Base-by-base conservation (phyloP, 176 grass and related monocot species). In the Triticum urartu region DNA sequence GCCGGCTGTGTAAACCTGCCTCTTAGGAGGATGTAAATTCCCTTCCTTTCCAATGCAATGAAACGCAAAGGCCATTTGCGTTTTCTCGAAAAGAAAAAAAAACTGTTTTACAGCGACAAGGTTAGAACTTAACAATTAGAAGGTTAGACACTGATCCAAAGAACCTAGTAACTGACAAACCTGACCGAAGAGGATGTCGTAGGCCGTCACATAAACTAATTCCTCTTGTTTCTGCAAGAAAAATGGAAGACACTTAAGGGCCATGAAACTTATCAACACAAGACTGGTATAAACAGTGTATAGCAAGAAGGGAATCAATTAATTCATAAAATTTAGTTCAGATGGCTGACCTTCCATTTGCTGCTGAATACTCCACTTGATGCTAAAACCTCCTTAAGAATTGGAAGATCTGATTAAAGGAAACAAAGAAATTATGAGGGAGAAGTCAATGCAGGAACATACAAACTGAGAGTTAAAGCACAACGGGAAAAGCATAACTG, bases 121-220 rank as follows among this genome's bases (percentile, higher is more conserved):
- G 30, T 79, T 78, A 45, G 32, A 78, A 79, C 7, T 83, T 11
- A 20, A 52, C 1, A 34, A 64, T 4, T 26, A 70, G 14, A 89
- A 59, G 13, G 9, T 79, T 83, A 36, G 34, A 61, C 12, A 71
- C 18, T 34, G 48, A 60, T 75, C 38, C 60, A 34, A 87, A 42
- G 6, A 61, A 21, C 71, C 26, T 38, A 72, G 85, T 85, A 73
- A 91, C 80, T 60, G 58, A 89, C 92, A 80, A 64, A 98, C 97
- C 94, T 96, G 92, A 71, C 97, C 94, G 77, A 98, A 95, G 30
- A 96, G 90, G 85, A 96, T 89, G 85, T 96, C 97, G 8, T 98
- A 98, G 30, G 88, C 52, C 67, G 92, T 94, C 62, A 98, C 88
- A 74, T 79, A 90, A 17, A 96, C 84, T 78, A 98, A 87, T 69